These are phyloP conservation scores for Yarrowia divulgata DNA, from an alignment of 805 yeast genomes.

Conservation along the genomic window DNA sequence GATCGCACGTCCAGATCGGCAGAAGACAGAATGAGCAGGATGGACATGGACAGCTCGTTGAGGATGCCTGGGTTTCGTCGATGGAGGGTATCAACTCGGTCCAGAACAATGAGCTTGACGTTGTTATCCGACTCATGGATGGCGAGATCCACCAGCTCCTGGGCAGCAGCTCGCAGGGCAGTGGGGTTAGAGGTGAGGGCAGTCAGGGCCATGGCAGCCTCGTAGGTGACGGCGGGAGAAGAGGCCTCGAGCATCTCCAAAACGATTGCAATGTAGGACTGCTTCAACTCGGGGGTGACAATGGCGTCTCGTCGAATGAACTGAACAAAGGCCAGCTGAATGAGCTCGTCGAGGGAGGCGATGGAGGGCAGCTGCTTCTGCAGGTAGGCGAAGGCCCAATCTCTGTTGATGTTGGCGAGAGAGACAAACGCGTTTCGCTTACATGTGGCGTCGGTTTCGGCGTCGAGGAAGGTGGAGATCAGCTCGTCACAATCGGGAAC, in stretches of 20 bases:
- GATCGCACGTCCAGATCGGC: constrained; percentile 91
- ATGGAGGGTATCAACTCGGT: constrained; percentile 80
- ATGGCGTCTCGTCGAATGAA: constrained; percentile 85
- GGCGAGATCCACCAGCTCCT: constrained; percentile 86
- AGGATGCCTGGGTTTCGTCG: constrained; percentile 78
- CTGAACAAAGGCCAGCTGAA: constrained; percentile 90
- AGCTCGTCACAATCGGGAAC: constrained; percentile 96
- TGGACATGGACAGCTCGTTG: constrained; percentile 83
- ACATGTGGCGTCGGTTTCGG: constrained; percentile 92
- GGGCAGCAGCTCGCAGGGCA: constrained; percentile 78
- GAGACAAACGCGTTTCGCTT: constrained; percentile 94
- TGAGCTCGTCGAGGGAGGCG: constrained; percentile 74
- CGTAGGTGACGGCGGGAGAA: constrained; percentile 80
- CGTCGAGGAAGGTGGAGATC: constrained; percentile 70
- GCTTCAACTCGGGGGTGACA: constrained; percentile 66
- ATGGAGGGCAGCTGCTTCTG: constrained; percentile 70
- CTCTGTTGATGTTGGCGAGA: constrained; percentile 80
- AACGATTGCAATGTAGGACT: constrained; percentile 74
- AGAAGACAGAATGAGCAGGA: constrained; percentile 81
- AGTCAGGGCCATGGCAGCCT: constrained; percentile 85
- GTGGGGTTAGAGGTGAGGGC: constrained; percentile 63
- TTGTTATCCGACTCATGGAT: constrained; percentile 94
- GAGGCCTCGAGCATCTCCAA: constrained; percentile 74
- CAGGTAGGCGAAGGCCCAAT: constrained; percentile 80
- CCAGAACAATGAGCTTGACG: constrained; percentile 89